Conservation (phyloP, 257 asterid genomes). For the Dorcoceras hygrometricum region DNA sequence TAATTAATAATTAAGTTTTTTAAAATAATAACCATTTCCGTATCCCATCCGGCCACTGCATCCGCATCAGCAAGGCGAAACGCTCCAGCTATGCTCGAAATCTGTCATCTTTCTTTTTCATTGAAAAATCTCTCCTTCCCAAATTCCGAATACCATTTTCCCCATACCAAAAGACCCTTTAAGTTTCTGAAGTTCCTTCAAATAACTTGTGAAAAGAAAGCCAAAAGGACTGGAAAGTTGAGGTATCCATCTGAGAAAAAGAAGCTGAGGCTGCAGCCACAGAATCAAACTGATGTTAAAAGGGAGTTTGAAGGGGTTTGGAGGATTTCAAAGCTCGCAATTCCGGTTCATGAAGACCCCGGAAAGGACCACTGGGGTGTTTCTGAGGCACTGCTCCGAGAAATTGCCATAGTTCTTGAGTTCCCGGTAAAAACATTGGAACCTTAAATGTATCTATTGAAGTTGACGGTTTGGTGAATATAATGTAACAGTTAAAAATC, state of each 20-base stretch:
- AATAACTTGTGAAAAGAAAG: slow-evolving; percentile 49
- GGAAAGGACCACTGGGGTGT: slow-evolving; percentile 82
- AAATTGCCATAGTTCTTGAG: slow-evolving; percentile 82
- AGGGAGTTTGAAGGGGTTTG: slow-evolving; percentile 63
- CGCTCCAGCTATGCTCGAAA: not conserved
- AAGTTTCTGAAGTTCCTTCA: slow-evolving; percentile 26
- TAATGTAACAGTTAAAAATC: not conserved
- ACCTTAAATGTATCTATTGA: not conserved
- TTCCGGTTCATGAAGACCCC: slow-evolving; percentile 71
- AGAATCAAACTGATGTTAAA: slow-evolving; percentile 31
- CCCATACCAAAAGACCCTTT: slow-evolving; percentile 11
- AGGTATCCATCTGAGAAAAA: slow-evolving; percentile 97
- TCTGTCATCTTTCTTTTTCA: slow-evolving; percentile 25
- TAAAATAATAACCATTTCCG: too few species aligned
- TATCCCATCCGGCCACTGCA: not conserved
- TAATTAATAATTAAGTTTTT: too few species aligned
- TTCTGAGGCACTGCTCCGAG: slow-evolving; percentile 62
- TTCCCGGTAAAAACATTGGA: slow-evolving; percentile 60
- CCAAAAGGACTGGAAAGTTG: slow-evolving; percentile 74
- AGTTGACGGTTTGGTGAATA: slow-evolving; percentile 15
- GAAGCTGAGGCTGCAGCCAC: slow-evolving; percentile 50
- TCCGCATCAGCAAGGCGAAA: not conserved
- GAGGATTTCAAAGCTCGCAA: slow-evolving; percentile 73
- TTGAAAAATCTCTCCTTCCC: slow-evolving; percentile 31
- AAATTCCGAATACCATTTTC: slow-evolving; percentile 30